Conservation (phyloP, 352 stramenopile species). For the Thalassiosira hispida region DNA sequence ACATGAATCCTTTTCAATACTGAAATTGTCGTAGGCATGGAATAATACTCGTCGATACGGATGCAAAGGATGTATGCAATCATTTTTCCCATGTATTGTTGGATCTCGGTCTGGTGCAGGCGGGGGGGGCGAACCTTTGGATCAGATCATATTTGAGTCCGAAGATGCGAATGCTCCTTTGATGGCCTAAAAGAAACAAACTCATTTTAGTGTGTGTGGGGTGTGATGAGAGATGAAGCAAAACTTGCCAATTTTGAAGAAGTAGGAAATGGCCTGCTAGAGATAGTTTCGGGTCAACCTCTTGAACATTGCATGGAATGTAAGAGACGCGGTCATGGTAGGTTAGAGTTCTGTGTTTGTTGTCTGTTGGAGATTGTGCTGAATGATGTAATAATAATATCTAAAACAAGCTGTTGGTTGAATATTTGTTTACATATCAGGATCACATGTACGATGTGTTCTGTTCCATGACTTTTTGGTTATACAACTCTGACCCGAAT, state of each 20-base stretch:
- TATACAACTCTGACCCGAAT: neutral
- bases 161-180: slow-evolving; percentile 27
- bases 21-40: slow-evolving; percentile 14
- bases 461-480: too few species aligned
- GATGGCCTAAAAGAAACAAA: slow-evolving; percentile 4
- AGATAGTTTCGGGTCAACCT: too few species aligned
- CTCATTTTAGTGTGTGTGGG: neutral
- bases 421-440: too few species aligned
- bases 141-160: slow-evolving; percentile 52
- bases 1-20: neutral
- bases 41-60: slow-evolving; percentile 31
- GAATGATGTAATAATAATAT: too few species aligned
- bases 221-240: neutral
- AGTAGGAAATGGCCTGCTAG: too few species aligned
- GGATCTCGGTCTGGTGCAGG: neutral
- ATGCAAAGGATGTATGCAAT: slow-evolving; percentile 22
- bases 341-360: too few species aligned
- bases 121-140: slow-evolving; percentile 15
- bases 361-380: too few species aligned
- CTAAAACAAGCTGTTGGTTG: too few species aligned
- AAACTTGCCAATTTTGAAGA: neutral
- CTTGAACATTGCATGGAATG: too few species aligned
- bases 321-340: too few species aligned
- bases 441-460: too few species aligned
- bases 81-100: slow-evolving; percentile 28